Evolutionary conservation across 1,139 yeast species (phyloP), one percentile per base, ranked within the genome.

Genomic region (Taiozyma sp.): DNA sequence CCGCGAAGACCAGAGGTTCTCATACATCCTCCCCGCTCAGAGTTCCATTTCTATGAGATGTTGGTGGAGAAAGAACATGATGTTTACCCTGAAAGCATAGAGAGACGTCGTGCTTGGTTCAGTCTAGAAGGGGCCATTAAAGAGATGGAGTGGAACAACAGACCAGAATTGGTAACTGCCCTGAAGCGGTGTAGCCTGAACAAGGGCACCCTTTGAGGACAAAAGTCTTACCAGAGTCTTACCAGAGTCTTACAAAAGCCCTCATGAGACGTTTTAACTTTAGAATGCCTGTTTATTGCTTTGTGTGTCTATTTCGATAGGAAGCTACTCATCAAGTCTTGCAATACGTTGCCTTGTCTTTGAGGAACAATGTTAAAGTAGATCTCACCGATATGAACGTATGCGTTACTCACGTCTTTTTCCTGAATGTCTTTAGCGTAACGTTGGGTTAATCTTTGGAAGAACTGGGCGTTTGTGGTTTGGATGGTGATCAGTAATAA

Each of bases 11-110:
- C 63, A 2, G 66, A 63, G 7, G 61, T 67, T 3, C 53, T 62
- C 46, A 56, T 53, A 23, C 67, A 65, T 48, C 71, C 72, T 13
- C 95, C 96, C 2, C 74, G 88, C 58, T 74, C 89, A 14, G 96
- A 89, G 65, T 92, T 84, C 63, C 95, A 91, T 65, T 86, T 92
- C 65, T 93, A 76, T 65, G 96, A 91, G 65, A 75, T 92, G 84
- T 64, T 69, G 22, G 81, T 87, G 2, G 79, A 71, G 28, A 71
- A 76, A 47, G 71, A 87, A 57, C 78, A 78, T 46, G 76, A 73
- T 1, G 74, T 69, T 32, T 93, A 92, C 87, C 99, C 99, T 0
- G 99, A 93, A 66, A 58, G 65, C 27, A 52, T 70, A 14, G 71
- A 70, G 51, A 74, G 98, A 55, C 71, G 75, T 40, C 72, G 98